A percentile compares a stretch with the other conserved stretches of the same genome.
phyloP scores from a whole-genome alignment of 352 stramenopile genomes.

The Pythium pectinolyticum region DNA sequence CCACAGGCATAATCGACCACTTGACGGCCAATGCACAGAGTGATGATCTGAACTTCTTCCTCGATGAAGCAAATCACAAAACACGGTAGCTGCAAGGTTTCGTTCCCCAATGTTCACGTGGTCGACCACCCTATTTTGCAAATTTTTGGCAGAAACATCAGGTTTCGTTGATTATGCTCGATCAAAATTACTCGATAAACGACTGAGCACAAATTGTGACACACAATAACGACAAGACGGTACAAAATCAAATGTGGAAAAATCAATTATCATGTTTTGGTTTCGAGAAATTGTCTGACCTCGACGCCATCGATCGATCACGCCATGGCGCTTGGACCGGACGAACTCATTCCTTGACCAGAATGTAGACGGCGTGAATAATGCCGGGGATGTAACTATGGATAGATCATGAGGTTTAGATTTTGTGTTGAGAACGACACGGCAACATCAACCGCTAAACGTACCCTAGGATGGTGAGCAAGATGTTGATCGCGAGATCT shows the following conservation, averaged over 20 bases:
- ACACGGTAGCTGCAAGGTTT: no score
- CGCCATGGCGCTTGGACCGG: no score
- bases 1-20: neutral
- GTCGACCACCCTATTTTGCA: neutral
- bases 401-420: neutral
- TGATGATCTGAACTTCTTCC: neutral
- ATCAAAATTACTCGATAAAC: no score
- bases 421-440: neutral
- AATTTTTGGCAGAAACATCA: no score
- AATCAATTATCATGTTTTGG: no score
- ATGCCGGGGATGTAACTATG: conserved; percentile 68
- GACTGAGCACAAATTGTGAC: no score
- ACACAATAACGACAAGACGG: no score
- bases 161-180: no score
- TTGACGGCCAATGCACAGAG: neutral
- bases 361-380: conserved; percentile 74
- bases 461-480: conserved; percentile 27
- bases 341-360: conserved; percentile 53
- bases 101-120: no score
- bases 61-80: neutral
- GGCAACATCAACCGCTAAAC: no score
- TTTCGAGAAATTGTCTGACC: no score
- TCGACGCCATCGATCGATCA: no score
- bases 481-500: conserved; percentile 32
- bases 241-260: neutral